Percentiles rank a stretch among this genome's conserved stretches.
Evolutionary conservation across 164 flowering plant genomes (phyloP).

Genomic region (Vitis riparia): DNA sequence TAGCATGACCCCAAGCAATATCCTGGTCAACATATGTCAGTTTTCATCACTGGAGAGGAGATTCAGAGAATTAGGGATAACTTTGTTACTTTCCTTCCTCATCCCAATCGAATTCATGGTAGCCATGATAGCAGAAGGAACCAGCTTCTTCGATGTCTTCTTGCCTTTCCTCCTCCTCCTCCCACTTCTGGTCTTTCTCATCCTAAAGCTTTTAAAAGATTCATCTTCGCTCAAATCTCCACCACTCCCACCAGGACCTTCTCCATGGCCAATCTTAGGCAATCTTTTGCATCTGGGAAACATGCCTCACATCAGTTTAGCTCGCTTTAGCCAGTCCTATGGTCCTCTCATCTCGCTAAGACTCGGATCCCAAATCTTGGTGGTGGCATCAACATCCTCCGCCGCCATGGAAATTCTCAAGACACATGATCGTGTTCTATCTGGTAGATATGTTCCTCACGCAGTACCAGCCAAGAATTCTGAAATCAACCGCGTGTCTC

Average conservation of each 20-base stretch:
- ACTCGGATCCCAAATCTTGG: slow-evolving; percentile 27
- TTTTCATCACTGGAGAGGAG: too few relatives aligned
- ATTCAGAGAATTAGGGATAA: too few relatives aligned
- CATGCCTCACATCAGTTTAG: slow-evolving; percentile 23
- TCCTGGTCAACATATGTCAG: too few relatives aligned
- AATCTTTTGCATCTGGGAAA: slow-evolving; percentile 23
- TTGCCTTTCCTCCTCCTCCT: too few relatives aligned
- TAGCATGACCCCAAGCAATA: too few relatives aligned
- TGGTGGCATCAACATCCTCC: slow-evolving; percentile 26
- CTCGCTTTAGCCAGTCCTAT: slow-evolving; percentile 17
- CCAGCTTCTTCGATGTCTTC: too few relatives aligned
- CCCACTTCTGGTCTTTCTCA: too few relatives aligned
- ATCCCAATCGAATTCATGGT: neutral
- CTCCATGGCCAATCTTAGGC: slow-evolving; percentile 45
- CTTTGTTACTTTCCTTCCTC: too few relatives aligned
- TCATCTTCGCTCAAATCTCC: too few relatives aligned
- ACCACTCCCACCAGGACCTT: slow-evolving; percentile 39
- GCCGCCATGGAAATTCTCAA: slow-evolving; percentile 35
- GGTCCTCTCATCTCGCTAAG: slow-evolving; percentile 37
- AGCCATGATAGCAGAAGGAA: neutral
- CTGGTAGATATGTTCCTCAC: slow-evolving; percentile 19
- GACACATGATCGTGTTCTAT: slow-evolving; percentile 20
- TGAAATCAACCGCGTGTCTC: slow-evolving; percentile 2
- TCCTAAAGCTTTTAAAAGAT: too few relatives aligned
- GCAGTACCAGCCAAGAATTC: neutral